These are phyloP conservation scores for Suillus tomentosus DNA, from an alignment of 768 basidiomycete genomes.

Conservation along the genomic window DNA sequence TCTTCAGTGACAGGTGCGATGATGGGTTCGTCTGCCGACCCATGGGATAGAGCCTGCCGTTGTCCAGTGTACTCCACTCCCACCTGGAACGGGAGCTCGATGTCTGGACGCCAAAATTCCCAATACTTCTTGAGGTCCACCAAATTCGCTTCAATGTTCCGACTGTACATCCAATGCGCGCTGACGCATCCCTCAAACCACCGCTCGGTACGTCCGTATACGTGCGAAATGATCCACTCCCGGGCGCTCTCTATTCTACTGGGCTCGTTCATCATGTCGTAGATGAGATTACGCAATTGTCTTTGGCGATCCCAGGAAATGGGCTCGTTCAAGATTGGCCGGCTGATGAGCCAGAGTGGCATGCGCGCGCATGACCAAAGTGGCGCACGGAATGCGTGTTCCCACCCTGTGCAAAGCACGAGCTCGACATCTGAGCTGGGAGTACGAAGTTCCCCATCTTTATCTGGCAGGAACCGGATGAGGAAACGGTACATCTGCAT, in stretches of 20 bases:
- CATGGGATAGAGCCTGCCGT: not conserved
- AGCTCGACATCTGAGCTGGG: slow-evolving; percentile 20
- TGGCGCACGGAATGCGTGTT: slow-evolving; percentile 32
- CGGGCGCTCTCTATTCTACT: slow-evolving; percentile 15
- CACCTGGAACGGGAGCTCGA: slow-evolving; percentile 21
- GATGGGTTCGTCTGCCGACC: slow-evolving; percentile 4
- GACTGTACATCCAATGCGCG: slow-evolving; percentile 30
- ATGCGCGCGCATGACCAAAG: slow-evolving; percentile 36
- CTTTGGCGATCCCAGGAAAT: slow-evolving; percentile 28
- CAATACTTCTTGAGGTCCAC: slow-evolving; percentile 27
- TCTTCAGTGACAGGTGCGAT: slow-evolving; percentile 5
- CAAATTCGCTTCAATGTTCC: slow-evolving; percentile 26
- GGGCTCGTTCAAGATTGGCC: slow-evolving; percentile 21
- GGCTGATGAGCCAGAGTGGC: slow-evolving; percentile 29
- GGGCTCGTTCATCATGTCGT: slow-evolving; percentile 24
- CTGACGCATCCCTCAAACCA: slow-evolving; percentile 34
- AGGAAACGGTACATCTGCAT: slow-evolving; percentile 35
- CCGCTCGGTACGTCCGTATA: slow-evolving; percentile 32
- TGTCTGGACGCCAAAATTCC: slow-evolving; percentile 27
- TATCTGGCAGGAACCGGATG: slow-evolving; percentile 22
- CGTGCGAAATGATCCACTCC: slow-evolving; percentile 32
- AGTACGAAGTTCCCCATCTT: slow-evolving; percentile 14
- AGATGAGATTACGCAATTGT: slow-evolving; percentile 23
- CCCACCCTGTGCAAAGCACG: slow-evolving; percentile 32
- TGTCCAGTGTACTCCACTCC: slow-evolving; percentile 14